Evolutionary conservation across 2,329 filamentous ascomycete species (phyloP).

Genomic region (Phyllosticta citriasiana): DNA sequence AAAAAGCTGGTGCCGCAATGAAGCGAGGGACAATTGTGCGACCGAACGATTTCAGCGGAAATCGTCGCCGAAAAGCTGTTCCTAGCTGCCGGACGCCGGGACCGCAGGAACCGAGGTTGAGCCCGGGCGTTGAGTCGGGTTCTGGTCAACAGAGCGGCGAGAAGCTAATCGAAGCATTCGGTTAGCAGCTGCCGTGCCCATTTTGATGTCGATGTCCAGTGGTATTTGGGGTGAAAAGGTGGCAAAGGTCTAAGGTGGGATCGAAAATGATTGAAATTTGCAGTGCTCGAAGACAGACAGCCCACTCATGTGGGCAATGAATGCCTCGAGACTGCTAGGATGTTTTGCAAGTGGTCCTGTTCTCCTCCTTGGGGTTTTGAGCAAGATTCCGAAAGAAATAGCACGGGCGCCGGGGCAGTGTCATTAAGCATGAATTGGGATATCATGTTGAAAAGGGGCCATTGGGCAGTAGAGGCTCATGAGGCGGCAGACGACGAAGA

Average conservation of each 20-base stretch:
- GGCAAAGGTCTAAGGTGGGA: not conserved
- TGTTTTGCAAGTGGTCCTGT: too few species aligned
- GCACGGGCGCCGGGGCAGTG: not conserved
- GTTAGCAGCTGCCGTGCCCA: not conserved
- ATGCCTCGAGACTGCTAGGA: too few species aligned
- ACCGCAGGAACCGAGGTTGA: not conserved
- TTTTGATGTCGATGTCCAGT: not conserved
- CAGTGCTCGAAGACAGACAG: not conserved
- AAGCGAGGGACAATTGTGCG: not conserved
- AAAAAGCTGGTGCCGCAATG: not conserved
- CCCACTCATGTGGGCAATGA: too few species aligned
- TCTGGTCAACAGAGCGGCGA: not conserved
- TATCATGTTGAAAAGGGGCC: not conserved
- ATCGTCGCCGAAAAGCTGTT: not conserved
- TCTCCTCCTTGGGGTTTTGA: too few species aligned
- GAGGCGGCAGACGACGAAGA: not conserved
- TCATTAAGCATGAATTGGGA: not conserved
- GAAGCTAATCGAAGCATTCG: not conserved
- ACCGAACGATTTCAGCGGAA: not conserved
- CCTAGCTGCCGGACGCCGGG: not conserved
- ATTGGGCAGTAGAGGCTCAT: not conserved
- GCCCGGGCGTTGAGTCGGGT: not conserved
- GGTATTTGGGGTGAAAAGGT: too few species aligned
- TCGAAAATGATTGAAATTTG: not conserved
- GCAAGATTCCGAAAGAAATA: too few species aligned